Evolutionary conservation across 768 basidiomycete species (phyloP).

Genomic region (Hydnomerulius pinastri): DNA sequence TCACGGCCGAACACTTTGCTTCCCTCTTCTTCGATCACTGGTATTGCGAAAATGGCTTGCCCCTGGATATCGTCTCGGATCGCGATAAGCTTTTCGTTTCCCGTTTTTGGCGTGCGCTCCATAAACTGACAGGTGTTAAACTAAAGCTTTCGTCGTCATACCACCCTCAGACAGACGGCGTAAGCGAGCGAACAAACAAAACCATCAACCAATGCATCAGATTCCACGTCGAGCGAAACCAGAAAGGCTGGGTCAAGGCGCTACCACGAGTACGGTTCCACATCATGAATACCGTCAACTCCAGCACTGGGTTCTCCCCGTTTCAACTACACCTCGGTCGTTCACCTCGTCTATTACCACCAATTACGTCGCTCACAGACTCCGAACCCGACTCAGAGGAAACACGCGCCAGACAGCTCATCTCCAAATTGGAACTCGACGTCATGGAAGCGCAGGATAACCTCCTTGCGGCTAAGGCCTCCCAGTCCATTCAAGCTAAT

Average conservation of each 20-base stretch:
- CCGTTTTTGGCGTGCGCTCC: constrained; percentile 23
- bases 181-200: constrained; percentile 18
- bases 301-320: constrained; percentile 7
- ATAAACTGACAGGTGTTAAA: constrained; percentile 9
- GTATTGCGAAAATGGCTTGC: constrained; percentile 10
- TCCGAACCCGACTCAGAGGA: background rate
- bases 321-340: constrained; percentile 6
- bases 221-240: constrained; percentile 6
- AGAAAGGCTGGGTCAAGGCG: constrained; percentile 6
- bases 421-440: constrained; percentile 3
- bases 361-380: background rate
- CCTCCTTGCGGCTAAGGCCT: constrained; percentile 21
- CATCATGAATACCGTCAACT: constrained; percentile 10
- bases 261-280: constrained; percentile 12
- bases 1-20: constrained; percentile 8
- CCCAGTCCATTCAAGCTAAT: constrained; percentile 24
- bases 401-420: background rate
- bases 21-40: too few species aligned
- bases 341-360: background rate
- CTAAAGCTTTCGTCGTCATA: constrained; percentile 25
- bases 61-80: constrained; percentile 21
- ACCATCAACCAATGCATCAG: constrained; percentile 10
- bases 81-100: constrained; percentile 26
- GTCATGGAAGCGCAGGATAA: constrained; percentile 25
- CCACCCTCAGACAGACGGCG: constrained; percentile 30